Percentiles rank a stretch among this genome's conserved stretches.
Evolutionary conservation across 345 rosid genomes (phyloP).

Genomic region (Euphorbia lathyris): DNA sequence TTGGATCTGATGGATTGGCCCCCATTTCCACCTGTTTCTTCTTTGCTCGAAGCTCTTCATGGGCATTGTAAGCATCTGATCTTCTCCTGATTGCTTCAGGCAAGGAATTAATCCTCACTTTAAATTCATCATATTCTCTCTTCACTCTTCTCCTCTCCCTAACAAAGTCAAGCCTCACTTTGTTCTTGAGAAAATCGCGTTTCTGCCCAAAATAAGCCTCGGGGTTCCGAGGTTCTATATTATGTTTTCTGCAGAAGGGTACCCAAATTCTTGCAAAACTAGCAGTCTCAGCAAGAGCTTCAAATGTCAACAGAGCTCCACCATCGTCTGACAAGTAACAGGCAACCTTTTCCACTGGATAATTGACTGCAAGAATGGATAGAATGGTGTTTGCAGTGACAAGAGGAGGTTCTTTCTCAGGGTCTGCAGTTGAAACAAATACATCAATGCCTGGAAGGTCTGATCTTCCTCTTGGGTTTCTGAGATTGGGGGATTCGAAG

Average conservation of each 20-base stretch:
- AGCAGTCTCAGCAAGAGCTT: conserved; percentile 75
- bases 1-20: conserved; percentile 34
- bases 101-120: conserved; percentile 70
- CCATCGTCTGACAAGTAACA: conserved; percentile 81
- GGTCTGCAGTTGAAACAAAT: conserved; percentile 77
- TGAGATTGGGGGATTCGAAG: conserved; percentile 65
- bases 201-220: conserved; percentile 75
- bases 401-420: conserved; percentile 80
- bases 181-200: conserved; percentile 69
- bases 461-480: conserved; percentile 72
- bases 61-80: conserved; percentile 76
- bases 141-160: conserved; percentile 80
- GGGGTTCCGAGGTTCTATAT: conserved; percentile 68
- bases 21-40: conserved; percentile 67
- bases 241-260: conserved; percentile 73
- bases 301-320: conserved; percentile 68
- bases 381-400: conserved; percentile 77
- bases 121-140: conserved; percentile 81
- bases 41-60: conserved; percentile 66
- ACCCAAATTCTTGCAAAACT: conserved; percentile 78
- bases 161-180: conserved; percentile 67
- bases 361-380: conserved; percentile 70
- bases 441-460: conserved; percentile 79
- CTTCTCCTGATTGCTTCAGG: conserved; percentile 68
- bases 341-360: conserved; percentile 75